Percentiles rank a stretch among this genome's conserved stretches.
phyloP scores from a whole-genome alignment of 78 protist species.

The Dictyostelium intermedium region DNA sequence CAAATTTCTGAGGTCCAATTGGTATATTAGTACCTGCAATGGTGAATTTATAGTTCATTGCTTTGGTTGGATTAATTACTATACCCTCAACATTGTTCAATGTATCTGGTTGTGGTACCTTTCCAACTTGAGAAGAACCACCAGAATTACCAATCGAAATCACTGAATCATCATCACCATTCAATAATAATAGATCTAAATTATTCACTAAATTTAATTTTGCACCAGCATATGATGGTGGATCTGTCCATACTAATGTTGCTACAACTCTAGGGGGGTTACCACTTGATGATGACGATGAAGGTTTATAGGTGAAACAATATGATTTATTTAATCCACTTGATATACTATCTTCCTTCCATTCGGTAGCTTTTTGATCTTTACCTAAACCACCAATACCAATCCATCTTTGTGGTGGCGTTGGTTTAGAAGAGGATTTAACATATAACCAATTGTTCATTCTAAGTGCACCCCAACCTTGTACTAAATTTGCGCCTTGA shows the following conservation, averaged over 20 bases:
- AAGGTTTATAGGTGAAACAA: constrained; percentile 26
- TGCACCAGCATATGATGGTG: constrained; percentile 58
- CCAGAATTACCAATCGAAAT: neutral
- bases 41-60: neutral
- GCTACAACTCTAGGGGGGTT: constrained; percentile 23
- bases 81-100: constrained; percentile 86
- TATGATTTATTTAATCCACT: neutral
- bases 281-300: too few relatives aligned
- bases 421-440: neutral
- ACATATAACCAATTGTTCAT: constrained; percentile 17
- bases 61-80: neutral
- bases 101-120: neutral
- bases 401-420: neutral
- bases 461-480: constrained; percentile 77
- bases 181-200: constrained; percentile 61
- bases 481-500: constrained; percentile 19
- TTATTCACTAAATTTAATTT: constrained; percentile 82
- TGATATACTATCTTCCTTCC: constrained; percentile 4
- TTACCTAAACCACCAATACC: constrained; percentile 43
- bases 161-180: neutral
- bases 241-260: constrained; percentile 92
- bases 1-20: constrained; percentile 41
- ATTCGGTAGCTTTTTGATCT: neutral
- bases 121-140: neutral
- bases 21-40: constrained; percentile 25